These are phyloP conservation scores for Pittosporum tobira DNA, from an alignment of 129 eudicot genomes.

Conservation along the genomic window DNA sequence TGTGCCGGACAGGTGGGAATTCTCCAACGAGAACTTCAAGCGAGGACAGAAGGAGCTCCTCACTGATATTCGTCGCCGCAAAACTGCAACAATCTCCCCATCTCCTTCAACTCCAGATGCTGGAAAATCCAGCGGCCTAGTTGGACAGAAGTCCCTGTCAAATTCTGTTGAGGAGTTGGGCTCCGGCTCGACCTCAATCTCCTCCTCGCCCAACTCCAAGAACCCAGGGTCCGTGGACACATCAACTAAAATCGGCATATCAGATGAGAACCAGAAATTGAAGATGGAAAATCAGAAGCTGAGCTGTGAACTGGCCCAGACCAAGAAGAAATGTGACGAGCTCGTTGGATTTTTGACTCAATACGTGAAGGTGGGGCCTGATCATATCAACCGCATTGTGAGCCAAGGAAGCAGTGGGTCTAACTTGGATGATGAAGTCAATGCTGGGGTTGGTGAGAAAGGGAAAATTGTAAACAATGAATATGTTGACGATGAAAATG, in stretches of 20 bases:
- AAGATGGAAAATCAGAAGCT: constrained; percentile 46
- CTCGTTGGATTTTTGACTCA: constrained; percentile 40
- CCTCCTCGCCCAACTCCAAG: constrained; percentile 57
- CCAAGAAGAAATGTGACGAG: constrained; percentile 69
- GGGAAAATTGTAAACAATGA: not conserved
- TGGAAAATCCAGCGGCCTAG: constrained; percentile 25
- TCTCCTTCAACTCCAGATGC: constrained; percentile 14
- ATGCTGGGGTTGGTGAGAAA: constrained; percentile 20
- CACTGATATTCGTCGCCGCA: constrained; percentile 54
- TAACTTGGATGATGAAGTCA: constrained; percentile 3
- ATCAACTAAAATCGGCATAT: constrained; percentile 38
- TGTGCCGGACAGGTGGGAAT: constrained; percentile 93
- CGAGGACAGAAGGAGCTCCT: constrained; percentile 62
- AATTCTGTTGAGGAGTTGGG: constrained; percentile 51
- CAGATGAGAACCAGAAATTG: constrained; percentile 60
- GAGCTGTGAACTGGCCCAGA: constrained; percentile 51
- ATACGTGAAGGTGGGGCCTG: constrained; percentile 54
- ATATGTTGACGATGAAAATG: constrained; percentile 27
- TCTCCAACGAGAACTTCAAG: constrained; percentile 70
- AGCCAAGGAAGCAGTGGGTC: constrained; percentile 19
- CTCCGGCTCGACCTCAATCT: constrained; percentile 52
- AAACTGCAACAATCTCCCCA: constrained; percentile 25
- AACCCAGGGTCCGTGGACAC: constrained; percentile 48
- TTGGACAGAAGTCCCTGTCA: constrained; percentile 20
- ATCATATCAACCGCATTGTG: constrained; percentile 45